Evolutionary conservation across 2,329 filamentous ascomycete species (phyloP), one percentile per base, ranked within the genome.

Genomic region (Fusarium marasasianum): DNA sequence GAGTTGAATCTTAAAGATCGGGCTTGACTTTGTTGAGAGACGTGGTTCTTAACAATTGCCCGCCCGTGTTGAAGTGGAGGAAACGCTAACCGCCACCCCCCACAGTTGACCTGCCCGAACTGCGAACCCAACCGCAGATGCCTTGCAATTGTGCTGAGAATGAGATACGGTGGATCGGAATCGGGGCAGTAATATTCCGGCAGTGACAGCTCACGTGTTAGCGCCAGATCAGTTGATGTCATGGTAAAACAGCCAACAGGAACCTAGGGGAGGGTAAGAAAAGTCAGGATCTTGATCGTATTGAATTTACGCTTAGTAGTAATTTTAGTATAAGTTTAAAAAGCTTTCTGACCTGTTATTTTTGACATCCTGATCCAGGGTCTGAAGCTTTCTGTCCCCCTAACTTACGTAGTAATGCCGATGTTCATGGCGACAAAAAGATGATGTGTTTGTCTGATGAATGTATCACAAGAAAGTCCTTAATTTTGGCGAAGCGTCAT

Each of bases 21-120:
- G 61, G 29, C 45, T 40, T 47, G 66, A 68, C 63, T 55, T 75
- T 75, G 76, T 73, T 77, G 76, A 77, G 76, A 75, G 76, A 77
- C 70, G 76, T 78, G 74, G 76, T 77, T 72, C 58, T 65, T 70
- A 67, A 77, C 63, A 64, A 72, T 66, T 74, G 50, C 69, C 61
- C 68, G 50, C 59, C 61, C 45, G 50, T 58, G 60, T 66, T 35
- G 53, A 24, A 69, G 66, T 35, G 53, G n/a, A 69, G 66, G 70
- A 72, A 56, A 73, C 71, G 71, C 74, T 75, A 77, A 44, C 68
- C 65, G 72, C 74, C 72, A 75, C 69, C 63, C 68, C 61, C 60
- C 73, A 75, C 67, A 74, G 55, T 59, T 57, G 35, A 48, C 63
- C 29, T 68, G 48, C 63, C 40, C 59, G 47, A 44, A 68, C 45